phyloP scores from a whole-genome alignment of 108 stramenopile genomes.

The Fragilaria crotonensis region DNA sequence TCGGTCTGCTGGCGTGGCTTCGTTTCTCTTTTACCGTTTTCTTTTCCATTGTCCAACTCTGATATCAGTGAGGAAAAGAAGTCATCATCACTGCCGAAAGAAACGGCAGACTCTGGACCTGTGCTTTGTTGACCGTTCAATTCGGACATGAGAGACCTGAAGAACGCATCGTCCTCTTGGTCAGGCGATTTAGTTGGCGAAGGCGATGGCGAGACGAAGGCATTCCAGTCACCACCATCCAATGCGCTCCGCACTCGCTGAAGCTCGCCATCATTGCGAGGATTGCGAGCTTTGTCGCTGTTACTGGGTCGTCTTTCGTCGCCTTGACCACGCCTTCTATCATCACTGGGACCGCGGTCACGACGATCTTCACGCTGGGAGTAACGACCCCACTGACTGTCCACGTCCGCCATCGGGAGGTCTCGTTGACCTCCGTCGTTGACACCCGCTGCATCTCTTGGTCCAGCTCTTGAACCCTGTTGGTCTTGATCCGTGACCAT shows the following conservation, averaged over 20 bases:
- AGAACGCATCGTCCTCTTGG: conserved; percentile 37
- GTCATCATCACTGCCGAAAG: conserved; percentile 49
- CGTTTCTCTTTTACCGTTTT: not conserved
- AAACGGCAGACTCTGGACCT: not conserved
- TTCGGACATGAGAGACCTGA: conserved; percentile 42
- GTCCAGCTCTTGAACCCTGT: conserved; percentile 19
- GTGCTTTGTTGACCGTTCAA: conserved; percentile 9
- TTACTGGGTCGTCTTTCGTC: conserved; percentile 12
- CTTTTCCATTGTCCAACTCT: conserved; percentile 56
- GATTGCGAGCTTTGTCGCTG: too few relatives aligned
- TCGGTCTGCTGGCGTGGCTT: not conserved
- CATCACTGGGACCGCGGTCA: conserved; percentile 10
- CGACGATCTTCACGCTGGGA: conserved; percentile 4
- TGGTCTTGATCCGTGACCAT: conserved; percentile 69
- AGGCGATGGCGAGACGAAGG: conserved; percentile 31
- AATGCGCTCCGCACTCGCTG: conserved; percentile 10
- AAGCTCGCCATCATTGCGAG: conserved; percentile 7
- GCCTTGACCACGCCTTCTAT: conserved; percentile 6
- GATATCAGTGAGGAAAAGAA: conserved; percentile 69
- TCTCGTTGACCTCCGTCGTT: conserved; percentile 2
- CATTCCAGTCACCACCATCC: conserved; percentile 39
- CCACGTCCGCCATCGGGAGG: conserved; percentile 31
- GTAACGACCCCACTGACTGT: conserved; percentile 44
- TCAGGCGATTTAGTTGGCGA: conserved; percentile 6
- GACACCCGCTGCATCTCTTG: not conserved